These are phyloP conservation scores for Beauveria caledonica DNA, from an alignment of 2,329 filamentous ascomycete species.

Conservation along the genomic window DNA sequence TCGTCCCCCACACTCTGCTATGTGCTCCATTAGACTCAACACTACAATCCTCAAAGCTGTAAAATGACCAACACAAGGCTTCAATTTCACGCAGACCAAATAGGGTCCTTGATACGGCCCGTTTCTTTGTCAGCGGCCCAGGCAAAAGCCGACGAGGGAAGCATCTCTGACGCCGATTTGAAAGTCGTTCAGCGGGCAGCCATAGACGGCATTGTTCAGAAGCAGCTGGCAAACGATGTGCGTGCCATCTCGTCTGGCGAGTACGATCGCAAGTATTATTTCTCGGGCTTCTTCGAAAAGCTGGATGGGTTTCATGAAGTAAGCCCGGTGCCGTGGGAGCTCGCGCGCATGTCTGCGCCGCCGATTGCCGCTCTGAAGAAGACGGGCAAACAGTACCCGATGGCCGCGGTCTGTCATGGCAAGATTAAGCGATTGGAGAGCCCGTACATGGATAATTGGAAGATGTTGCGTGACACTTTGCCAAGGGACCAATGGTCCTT, in stretches of 20 bases:
- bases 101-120: slow-evolving; percentile 63
- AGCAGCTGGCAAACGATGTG: slow-evolving; percentile 56
- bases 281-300: slow-evolving; percentile 41
- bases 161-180: slow-evolving; percentile 35
- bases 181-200: slow-evolving; percentile 50
- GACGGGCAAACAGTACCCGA: slow-evolving; percentile 29
- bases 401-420: slow-evolving; percentile 32
- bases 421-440: slow-evolving; percentile 34
- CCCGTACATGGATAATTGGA: slow-evolving; percentile 37
- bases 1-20: background rate
- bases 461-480: slow-evolving; percentile 32
- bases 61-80: slow-evolving; percentile 18
- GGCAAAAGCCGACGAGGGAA: slow-evolving; percentile 39
- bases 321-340: slow-evolving; percentile 30
- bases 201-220: slow-evolving; percentile 55
- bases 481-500: slow-evolving; percentile 51
- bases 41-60: background rate
- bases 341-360: slow-evolving; percentile 29
- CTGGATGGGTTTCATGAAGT: slow-evolving; percentile 32
- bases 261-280: slow-evolving; percentile 48
- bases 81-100: slow-evolving; percentile 65
- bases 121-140: slow-evolving; percentile 48
- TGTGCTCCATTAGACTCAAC: background rate
- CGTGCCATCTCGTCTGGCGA: slow-evolving; percentile 61
- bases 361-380: slow-evolving; percentile 31